These are phyloP conservation scores for Aspergillus mulundensis DNA, from an alignment of 495 filamentous ascomycete genomes.

Conservation along the genomic window DNA sequence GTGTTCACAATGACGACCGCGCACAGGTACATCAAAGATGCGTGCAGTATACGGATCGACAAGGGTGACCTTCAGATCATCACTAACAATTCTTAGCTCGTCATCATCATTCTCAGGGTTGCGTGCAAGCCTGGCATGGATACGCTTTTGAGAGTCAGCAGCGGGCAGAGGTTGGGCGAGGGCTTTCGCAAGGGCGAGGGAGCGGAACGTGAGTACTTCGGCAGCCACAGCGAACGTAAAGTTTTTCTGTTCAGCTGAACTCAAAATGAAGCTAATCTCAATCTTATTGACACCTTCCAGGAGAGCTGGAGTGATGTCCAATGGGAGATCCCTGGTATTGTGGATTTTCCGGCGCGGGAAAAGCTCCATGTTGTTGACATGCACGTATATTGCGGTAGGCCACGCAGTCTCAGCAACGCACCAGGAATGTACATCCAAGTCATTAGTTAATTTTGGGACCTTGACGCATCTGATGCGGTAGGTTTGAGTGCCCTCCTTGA, in stretches of 20 bases:
- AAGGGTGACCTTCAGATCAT: conserved; percentile 65
- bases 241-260: conserved; percentile 29
- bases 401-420: conserved; percentile 57
- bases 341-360: conserved; percentile 59
- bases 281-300: conserved; percentile 55
- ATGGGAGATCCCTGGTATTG: conserved; percentile 68
- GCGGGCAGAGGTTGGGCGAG: conserved; percentile 29
- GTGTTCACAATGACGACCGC: conserved; percentile 60
- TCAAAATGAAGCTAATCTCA: conserved; percentile 47
- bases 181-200: conserved; percentile 46
- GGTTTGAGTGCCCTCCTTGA: conserved; percentile 27
- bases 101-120: conserved; percentile 50
- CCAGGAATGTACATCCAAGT: conserved; percentile 50
- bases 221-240: conserved; percentile 54
- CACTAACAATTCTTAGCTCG: conserved; percentile 57
- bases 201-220: conserved; percentile 54
- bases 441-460: conserved; percentile 13
- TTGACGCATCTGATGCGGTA: conserved; percentile 46
- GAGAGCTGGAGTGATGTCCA: conserved; percentile 62
- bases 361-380: conserved; percentile 59
- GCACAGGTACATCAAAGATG: conserved; percentile 68
- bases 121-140: conserved; percentile 37
- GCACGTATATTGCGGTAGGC: conserved; percentile 67
- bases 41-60: conserved; percentile 69
- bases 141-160: conserved; percentile 29